phyloP scores from a whole-genome alignment of 2,329 filamentous ascomycete species.

The Onygena corvina region DNA sequence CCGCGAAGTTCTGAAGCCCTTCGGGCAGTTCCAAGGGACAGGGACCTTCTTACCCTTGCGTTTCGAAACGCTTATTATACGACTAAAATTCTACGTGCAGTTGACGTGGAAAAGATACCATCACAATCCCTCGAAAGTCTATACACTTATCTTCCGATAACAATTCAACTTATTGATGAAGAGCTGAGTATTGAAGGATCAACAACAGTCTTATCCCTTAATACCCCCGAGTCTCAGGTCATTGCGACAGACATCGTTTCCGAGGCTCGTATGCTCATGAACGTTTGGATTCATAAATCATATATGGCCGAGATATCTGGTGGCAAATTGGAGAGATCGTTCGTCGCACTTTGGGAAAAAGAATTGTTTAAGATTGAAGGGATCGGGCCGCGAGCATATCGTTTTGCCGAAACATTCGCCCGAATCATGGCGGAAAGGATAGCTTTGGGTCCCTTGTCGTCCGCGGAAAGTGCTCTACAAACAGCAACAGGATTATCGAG shows the following conservation, averaged over 20 bases:
- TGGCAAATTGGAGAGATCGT: not conserved
- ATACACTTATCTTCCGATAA: conserved; percentile 42
- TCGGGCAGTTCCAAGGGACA: conserved; percentile 36
- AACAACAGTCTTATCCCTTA: conserved; percentile 42
- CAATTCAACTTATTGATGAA: conserved; percentile 46
- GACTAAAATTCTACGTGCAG: conserved; percentile 43
- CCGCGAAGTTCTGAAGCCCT: not conserved
- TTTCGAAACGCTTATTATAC: conserved; percentile 65
- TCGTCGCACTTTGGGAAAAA: conserved; percentile 26
- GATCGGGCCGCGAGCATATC: conserved; percentile 27
- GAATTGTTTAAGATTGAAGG: conserved; percentile 24
- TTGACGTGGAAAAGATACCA: conserved; percentile 25
- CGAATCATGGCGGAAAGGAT: conserved; percentile 29
- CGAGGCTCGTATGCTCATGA: conserved; percentile 39
- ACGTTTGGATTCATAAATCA: conserved; percentile 28
- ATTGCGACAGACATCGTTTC: conserved; percentile 44
- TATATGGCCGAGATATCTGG: not conserved
- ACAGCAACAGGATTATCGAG: conserved; percentile 27
- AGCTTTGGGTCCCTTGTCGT: conserved; percentile 19
- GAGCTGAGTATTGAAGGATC: conserved; percentile 46
- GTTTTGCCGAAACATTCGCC: conserved; percentile 31
- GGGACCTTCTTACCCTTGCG: conserved; percentile 57
- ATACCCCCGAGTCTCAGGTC: conserved; percentile 39
- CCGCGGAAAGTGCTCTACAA: conserved; percentile 24
- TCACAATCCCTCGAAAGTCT: conserved; percentile 29